phyloP scores from a whole-genome alignment of 306 rosid species.

The Trifolium subterraneum region DNA sequence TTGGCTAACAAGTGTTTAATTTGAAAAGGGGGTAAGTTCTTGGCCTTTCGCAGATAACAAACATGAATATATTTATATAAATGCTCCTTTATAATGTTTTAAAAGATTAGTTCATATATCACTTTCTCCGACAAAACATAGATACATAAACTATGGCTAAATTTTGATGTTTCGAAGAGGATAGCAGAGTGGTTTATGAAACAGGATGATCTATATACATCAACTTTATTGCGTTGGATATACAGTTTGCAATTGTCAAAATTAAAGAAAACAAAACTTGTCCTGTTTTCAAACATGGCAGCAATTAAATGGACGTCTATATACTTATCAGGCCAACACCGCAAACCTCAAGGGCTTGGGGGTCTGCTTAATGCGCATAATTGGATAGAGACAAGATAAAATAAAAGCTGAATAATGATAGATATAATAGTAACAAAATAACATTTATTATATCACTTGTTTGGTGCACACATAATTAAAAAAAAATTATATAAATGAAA shows the following conservation, averaged over 20 bases:
- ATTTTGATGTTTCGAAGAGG: conserved; percentile 11
- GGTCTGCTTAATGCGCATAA: too few species aligned
- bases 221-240: conserved; percentile 38
- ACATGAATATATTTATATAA: not conserved
- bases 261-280: not conserved
- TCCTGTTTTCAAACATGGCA: conserved; percentile 29
- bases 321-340: conserved; percentile 9
- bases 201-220: not conserved
- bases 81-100: conserved; percentile 14
- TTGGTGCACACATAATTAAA: too few species aligned
- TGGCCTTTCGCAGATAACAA: conserved; percentile 36
- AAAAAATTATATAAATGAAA: too few species aligned
- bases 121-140: conserved; percentile 35
- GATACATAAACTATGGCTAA: not conserved
- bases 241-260: conserved; percentile 14
- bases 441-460: too few species aligned
- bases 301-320: not conserved
- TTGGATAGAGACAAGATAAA: too few species aligned
- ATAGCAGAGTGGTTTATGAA: conserved; percentile 13
- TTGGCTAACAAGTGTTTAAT: conserved; percentile 30
- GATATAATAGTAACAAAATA: too few species aligned
- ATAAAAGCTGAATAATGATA: too few species aligned
- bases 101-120: conserved; percentile 43
- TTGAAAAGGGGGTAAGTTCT: not conserved
- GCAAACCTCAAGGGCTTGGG: not conserved